Evolutionary conservation across 2,329 filamentous ascomycete genomes (phyloP), one percentile per base, ranked within the genome.

Genomic region (Lasiodiplodia sp.): DNA sequence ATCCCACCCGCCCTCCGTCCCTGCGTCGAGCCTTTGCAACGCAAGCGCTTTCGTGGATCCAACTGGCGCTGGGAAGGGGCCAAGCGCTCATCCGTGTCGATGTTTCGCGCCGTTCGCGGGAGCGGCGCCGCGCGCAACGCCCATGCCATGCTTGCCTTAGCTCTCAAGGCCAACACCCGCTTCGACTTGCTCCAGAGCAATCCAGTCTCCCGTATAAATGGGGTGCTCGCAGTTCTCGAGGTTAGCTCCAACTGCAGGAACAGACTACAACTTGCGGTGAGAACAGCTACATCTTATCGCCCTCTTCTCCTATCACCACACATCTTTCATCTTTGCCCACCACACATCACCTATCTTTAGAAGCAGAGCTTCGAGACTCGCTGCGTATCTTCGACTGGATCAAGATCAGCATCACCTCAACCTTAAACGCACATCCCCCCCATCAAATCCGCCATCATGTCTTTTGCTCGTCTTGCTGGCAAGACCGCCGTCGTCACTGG

Each of bases 401-500:
- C 58, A 34, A 49, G 58, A 63, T 63, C 58, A 63, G 40, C 58
- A 63, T 18, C 31, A 34, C 31, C 31, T 34, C 40, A 63, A 49
- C 58, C 58, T 47, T 53, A 53, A 52, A 55, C 28, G 34, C 62
- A 53, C 62, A 65, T 53, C 31, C 53, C 31, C 60, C 34, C n/a
- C 47, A 25, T 51, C 47, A 6, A 18, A 14, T 23, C 25, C 31
- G 18, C 14, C 8, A 65, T 28, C 47, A 53, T 55, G 62, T 55
- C 62, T 31, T 67, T 53, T 8, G 38, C 38, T 51, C 65, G 65
- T 40, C 67, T 68, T 44, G 31, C 51, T 38, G 51, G 40, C 8
- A 74, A 75, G 67, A 71, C 77, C 16, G 75, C 76, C 12, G 71
- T 78, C 23, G 70, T 79, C 16, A 79, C 77, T 69, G 76, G 76